These are phyloP conservation scores for Nannochloris sp. DNA, from an alignment of 139 green algal genomes.

Conservation along the genomic window DNA sequence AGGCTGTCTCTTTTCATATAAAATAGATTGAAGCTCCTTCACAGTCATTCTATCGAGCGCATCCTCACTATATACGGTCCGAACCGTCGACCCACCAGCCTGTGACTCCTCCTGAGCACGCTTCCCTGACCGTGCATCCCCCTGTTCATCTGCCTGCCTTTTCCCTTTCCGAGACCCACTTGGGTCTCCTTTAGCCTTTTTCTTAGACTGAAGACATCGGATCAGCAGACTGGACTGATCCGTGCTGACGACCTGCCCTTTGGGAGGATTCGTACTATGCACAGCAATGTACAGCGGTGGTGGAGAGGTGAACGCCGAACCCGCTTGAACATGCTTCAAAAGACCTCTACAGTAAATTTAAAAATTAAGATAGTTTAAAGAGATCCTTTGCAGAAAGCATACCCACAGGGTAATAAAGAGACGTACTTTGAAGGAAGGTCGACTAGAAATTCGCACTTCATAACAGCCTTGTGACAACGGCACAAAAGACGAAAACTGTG, in stretches of 20 bases:
- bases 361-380: not conserved
- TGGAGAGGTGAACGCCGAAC: slow-evolving; percentile 17
- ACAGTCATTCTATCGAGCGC: slow-evolving; percentile 24
- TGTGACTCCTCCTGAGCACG: not conserved
- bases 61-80: slow-evolving; percentile 7
- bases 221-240: slow-evolving; percentile 33
- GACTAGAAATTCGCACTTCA: slow-evolving; percentile 10
- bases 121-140: not conserved
- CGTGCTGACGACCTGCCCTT: slow-evolving; percentile 25
- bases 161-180: slow-evolving; percentile 26
- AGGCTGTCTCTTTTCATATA: slow-evolving; percentile 21
- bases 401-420: not conserved
- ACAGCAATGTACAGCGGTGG: slow-evolving; percentile 28
- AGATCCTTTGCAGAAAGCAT: not conserved
- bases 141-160: slow-evolving; percentile 14
- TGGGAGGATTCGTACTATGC: slow-evolving; percentile 31
- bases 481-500: too few relatives aligned
- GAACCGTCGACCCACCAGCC: not conserved
- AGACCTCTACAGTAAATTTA: slow-evolving; percentile 10
- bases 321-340: slow-evolving; percentile 9
- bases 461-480: not conserved
- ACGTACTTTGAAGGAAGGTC: slow-evolving; percentile 21
- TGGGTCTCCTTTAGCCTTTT: slow-evolving; percentile 19
- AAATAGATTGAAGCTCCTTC: slow-evolving; percentile 37
- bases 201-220: slow-evolving; percentile 21